Evolutionary conservation across 2,329 filamentous ascomycete genomes (phyloP), one percentile per base, ranked within the genome.

Genomic region (Exophiala calicioides): DNA sequence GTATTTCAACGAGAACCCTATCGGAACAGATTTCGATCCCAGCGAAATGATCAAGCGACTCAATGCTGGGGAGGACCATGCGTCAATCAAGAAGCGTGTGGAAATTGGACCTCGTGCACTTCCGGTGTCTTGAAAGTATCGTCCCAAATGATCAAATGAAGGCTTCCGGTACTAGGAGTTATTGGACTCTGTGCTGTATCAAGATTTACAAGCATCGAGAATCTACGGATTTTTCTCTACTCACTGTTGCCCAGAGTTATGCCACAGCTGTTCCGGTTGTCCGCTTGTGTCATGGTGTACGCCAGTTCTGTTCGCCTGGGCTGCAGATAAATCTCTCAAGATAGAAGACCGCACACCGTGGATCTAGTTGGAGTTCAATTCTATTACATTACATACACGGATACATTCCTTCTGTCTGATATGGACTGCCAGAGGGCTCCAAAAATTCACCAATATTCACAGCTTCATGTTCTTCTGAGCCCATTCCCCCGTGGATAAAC

Each of bases 21-120:
- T 38, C 23, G 35, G 35, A 9, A 38, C 35, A 26, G 35, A 38
- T 10, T 38, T 38, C 21, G 12, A 38, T 26, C 35, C 35, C 5
- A 16, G 12, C n/a, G 35, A 38, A 3, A 15, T 38, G 35, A 38
- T 38, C 35, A 23, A 8, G 5, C 35, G 35, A 26, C 13, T 38
- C 10, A 16, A 38, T 7, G 6, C 21, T 15, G 35, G 35, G 21
- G 35, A 38, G 23, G 23, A 26, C 15, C 19, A 38, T 3, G 21
- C 12, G 12, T 26, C 21, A 5, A 38, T 38, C 35, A 38, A 38
- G 23, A 38, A 26, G 21, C 12, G 35, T 5, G 16, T 38, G n/a
- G 35, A 38, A 16, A 38, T 38, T 27, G 35, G 35, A 8, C 31
- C 31, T 19, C 31, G 31, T 2, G 15, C 4, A 8, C 15, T 34